Evolutionary conservation across 2,329 filamentous ascomycete genomes (phyloP).

Genomic region (Microcyclospora pomicola): DNA sequence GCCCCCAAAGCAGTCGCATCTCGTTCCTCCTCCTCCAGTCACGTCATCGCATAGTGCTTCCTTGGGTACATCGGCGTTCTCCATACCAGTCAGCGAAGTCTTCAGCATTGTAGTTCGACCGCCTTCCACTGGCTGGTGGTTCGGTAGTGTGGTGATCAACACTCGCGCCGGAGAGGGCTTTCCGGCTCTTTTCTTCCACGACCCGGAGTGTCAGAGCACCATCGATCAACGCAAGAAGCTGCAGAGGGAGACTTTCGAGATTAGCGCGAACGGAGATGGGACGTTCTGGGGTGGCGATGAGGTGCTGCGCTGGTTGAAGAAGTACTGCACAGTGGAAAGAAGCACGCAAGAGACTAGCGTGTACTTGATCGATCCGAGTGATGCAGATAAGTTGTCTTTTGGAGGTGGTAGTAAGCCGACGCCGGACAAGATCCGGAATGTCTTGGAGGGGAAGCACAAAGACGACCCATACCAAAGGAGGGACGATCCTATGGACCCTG

Average conservation of each 20-base stretch:
- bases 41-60: conserved; percentile 57
- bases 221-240: conserved; percentile 85
- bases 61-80: conserved; percentile 75
- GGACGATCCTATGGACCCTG: conserved; percentile 57
- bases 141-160: conserved; percentile 89
- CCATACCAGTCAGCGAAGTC: conserved; percentile 75
- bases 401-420: conserved; percentile 44
- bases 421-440: conserved; percentile 31
- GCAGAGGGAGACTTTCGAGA: conserved; percentile 69
- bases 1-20: conserved; percentile 71
- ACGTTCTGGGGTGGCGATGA: conserved; percentile 98
- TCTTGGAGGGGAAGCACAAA: conserved; percentile 24
- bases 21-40: conserved; percentile 83
- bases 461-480: conserved; percentile 25
- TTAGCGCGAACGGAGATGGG: conserved; percentile 43
- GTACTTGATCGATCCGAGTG: conserved; percentile 75
- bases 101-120: conserved; percentile 84
- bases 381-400: conserved; percentile 75
- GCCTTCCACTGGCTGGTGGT: conserved; percentile 96
- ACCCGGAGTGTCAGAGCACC: conserved; percentile 90
- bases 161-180: conserved; percentile 82
- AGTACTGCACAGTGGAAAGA: conserved; percentile 70
- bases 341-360: conserved; percentile 79
- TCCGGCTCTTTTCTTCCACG: conserved; percentile 92
- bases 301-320: conserved; percentile 75